Conservation (phyloP, 106 monocot genomes). For the Dioscorea zingiberensis region DNA sequence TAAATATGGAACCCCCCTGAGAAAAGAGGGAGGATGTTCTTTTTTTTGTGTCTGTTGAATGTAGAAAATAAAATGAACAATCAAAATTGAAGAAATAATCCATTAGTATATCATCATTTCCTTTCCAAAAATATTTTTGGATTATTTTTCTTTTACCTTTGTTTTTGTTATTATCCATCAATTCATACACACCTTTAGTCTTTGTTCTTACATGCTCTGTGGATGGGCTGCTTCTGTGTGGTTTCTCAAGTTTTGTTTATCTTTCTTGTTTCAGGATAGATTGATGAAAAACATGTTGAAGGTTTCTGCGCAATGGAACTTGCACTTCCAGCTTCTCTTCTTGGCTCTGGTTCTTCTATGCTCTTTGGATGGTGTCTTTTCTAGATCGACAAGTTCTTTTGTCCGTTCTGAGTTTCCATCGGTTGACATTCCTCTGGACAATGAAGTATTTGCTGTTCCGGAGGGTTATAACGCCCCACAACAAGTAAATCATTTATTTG, state of each 20-base stretch:
- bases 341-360: conserved; percentile 30
- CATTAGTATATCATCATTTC: too few relatives aligned
- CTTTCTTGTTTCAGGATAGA: conserved; percentile 5
- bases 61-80: too few relatives aligned
- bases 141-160: too few relatives aligned
- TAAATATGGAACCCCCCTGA: too few relatives aligned
- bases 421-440: conserved; percentile 85
- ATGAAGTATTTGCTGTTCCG: conserved; percentile 69
- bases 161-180: too few relatives aligned
- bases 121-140: too few relatives aligned
- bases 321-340: conserved; percentile 17
- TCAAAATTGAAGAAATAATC: too few relatives aligned
- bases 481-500: conserved; percentile 41
- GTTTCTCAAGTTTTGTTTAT: neutral
- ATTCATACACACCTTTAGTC: too few relatives aligned
- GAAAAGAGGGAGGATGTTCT: too few relatives aligned
- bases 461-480: conserved; percentile 81
- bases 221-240: too few relatives aligned
- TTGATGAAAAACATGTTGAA: neutral
- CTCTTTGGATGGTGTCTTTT: conserved; percentile 26
- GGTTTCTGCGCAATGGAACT: neutral
- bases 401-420: conserved; percentile 77
- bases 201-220: too few relatives aligned
- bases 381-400: conserved; percentile 70
- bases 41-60: too few relatives aligned